A percentile compares a stretch with the other conserved stretches of the same genome.
Evolutionary conservation across 106 monocot species (phyloP).

Genomic region (Dioscorea dumetorum): DNA sequence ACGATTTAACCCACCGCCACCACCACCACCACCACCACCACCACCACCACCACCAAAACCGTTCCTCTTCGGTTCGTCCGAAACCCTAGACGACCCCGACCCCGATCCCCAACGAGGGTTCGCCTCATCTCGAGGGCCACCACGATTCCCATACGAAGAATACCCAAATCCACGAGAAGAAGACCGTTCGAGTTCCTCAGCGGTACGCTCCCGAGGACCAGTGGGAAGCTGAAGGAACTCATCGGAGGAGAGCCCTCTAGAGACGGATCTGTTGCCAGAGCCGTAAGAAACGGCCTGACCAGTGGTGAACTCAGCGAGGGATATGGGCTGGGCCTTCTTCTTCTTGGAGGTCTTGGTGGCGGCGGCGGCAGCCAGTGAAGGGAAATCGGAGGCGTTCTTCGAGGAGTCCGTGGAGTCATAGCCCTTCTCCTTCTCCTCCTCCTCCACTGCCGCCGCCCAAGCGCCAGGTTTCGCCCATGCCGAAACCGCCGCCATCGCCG

Average conservation of each 20-base stretch:
- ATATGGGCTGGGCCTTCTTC: constrained; percentile 63
- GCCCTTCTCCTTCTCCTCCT: constrained; percentile 9
- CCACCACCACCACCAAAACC: neutral
- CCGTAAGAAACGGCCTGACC: constrained; percentile 22
- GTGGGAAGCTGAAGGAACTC: constrained; percentile 65
- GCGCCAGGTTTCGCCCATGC: constrained; percentile 89
- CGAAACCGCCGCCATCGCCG: constrained; percentile 57
- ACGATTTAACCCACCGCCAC: constrained; percentile 18
- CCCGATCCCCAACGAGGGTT: constrained; percentile 7
- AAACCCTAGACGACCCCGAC: constrained; percentile 20
- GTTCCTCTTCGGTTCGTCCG: constrained; percentile 39
- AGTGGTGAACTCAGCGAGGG: constrained; percentile 68
- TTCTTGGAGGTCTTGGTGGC: constrained; percentile 50
- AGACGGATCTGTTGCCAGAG: constrained; percentile 18
- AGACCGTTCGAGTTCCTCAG: constrained; percentile 68
- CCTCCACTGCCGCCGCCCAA: constrained; percentile 84
- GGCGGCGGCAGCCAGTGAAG: constrained; percentile 64
- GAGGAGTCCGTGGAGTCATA: constrained; percentile 6
- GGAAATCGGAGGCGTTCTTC: constrained; percentile 45
- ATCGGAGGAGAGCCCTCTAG: constrained; percentile 26
- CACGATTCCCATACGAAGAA: constrained; percentile 22
- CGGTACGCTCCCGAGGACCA: constrained; percentile 79
- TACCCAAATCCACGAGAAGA: constrained; percentile 45
- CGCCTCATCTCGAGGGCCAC: constrained; percentile 13
- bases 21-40: neutral